phyloP scores from a whole-genome alignment of 345 rosid species.

The Trapa bicornis region DNA sequence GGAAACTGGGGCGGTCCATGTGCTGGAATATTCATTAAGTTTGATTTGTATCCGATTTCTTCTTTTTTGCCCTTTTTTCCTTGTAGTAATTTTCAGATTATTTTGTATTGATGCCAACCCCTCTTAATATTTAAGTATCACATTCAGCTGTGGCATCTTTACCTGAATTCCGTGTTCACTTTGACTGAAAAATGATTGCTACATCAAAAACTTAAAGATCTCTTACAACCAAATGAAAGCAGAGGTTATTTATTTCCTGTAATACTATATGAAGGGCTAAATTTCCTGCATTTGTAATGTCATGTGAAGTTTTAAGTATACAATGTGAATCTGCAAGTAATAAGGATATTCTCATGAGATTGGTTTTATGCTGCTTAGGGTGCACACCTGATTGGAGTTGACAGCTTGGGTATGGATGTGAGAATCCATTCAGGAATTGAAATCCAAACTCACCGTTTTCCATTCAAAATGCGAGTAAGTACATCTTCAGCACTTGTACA shows the following conservation, averaged over 20 bases:
- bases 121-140: too few relatives aligned
- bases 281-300: background rate
- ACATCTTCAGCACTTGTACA: background rate
- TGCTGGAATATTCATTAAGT: too few relatives aligned
- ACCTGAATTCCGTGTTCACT: too few relatives aligned
- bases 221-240: background rate
- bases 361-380: conserved; percentile 22
- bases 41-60: too few relatives aligned
- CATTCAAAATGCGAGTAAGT: conserved; percentile 68
- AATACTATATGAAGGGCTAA: background rate
- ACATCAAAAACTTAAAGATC: too few relatives aligned
- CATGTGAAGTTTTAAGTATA: background rate
- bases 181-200: too few relatives aligned
- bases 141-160: too few relatives aligned
- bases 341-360: background rate
- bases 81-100: too few relatives aligned
- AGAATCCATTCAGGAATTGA: conserved; percentile 54
- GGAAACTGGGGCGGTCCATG: too few relatives aligned
- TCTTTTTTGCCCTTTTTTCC: too few relatives aligned
- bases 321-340: background rate
- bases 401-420: conserved; percentile 91
- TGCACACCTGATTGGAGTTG: conserved; percentile 69
- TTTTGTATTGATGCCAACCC: too few relatives aligned
- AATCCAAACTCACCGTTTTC: conserved; percentile 83
- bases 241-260: background rate